A percentile compares a stretch with the other conserved stretches of the same genome.
Conservation (phyloP, 495 filamentous ascomycete genomes). For the Penicillium fimorum region DNA sequence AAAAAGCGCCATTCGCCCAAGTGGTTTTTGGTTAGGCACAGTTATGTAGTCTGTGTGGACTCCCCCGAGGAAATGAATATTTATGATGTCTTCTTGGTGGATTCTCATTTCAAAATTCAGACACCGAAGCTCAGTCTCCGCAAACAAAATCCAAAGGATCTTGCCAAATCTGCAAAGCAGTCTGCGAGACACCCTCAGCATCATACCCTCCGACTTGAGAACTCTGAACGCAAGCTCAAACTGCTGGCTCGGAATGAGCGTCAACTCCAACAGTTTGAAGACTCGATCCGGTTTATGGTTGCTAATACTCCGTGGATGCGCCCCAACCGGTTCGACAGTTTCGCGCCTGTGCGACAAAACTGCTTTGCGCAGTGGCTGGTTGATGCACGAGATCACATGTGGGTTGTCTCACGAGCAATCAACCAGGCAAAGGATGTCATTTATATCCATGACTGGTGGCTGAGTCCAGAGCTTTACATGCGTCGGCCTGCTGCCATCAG, state of each 20-base stretch:
- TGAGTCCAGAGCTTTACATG: constrained; percentile 96
- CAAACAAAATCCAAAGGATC: constrained; percentile 65
- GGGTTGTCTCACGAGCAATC: constrained; percentile 95
- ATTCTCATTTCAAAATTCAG: constrained; percentile 76
- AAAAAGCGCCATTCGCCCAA: constrained; percentile 82
- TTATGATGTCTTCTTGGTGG: constrained; percentile 95
- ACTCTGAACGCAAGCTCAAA: constrained; percentile 85
- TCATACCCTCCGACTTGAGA: constrained; percentile 78
- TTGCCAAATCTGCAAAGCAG: constrained; percentile 58
- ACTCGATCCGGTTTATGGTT: constrained; percentile 84
- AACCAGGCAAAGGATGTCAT: constrained; percentile 98
- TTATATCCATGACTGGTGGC: constrained; percentile 99
- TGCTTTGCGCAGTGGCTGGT: constrained; percentile 97
- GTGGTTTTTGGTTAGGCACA: constrained; percentile 98
- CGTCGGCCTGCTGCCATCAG: constrained; percentile 92
- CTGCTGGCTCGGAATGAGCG: constrained; percentile 91
- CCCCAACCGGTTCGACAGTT: constrained; percentile 85
- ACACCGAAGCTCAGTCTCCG: constrained; percentile 60
- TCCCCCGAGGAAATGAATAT: constrained; percentile 98
- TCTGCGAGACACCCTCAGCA: constrained; percentile 71
- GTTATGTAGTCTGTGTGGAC: constrained; percentile 96
- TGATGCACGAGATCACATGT: constrained; percentile 97
- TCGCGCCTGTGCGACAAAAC: constrained; percentile 81
- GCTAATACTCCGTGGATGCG: constrained; percentile 75
- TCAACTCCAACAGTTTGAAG: constrained; percentile 86